Base-by-base conservation (phyloP, 305 asterid genomes). In the Fraxinus xanthoxyloides region DNA sequence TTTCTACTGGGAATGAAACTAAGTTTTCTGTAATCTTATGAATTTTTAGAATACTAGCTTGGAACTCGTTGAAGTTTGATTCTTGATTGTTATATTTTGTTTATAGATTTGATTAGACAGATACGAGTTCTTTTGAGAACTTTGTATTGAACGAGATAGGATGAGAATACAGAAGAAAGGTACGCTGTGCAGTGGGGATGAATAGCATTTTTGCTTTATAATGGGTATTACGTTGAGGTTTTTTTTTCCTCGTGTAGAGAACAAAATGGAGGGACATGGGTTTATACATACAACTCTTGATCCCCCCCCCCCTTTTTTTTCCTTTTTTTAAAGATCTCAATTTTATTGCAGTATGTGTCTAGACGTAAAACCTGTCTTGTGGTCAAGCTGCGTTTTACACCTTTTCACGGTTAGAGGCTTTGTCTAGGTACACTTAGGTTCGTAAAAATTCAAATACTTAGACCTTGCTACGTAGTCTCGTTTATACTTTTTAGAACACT, bases 41-140 rank as follows among this genome's bases (percentile, higher is more conserved):
- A 63, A 70, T 34, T 59, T 72, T 79, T 79, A 77, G 85, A 28
- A 24, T 81, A 31, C 35, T 79, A 65, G 85, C 19, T 76, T 72
- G 78, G 79, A 76, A 81, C 76, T 43, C 75, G 77, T 48, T 51
- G 48, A 81, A 78, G 69, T 59, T n/a, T 21, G 26, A 63, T 63
- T 63, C 17, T 5, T 61, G 70, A 23, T 24, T 63, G 72, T 24
- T 23, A 9, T 24, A 23, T 63, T 24, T 63, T 24, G 72, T 61
- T 21, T 24, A 61, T 23, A 61, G 70, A 31, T 8, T 61, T 23
- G 30, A 23, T 7, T 61, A 21, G 9, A 5, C 6, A 54, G 63
- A 54, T 10, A 46, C 4, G 59, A 46, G 56, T 51, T 17, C 6
- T 51, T 46, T 13, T 13, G 56, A 51, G 9, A 46, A 46, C 19